Percentiles rank a stretch among this genome's conserved stretches.
phyloP scores from a whole-genome alignment of 2,329 filamentous ascomycete genomes.

The Cytospora leucostoma region DNA sequence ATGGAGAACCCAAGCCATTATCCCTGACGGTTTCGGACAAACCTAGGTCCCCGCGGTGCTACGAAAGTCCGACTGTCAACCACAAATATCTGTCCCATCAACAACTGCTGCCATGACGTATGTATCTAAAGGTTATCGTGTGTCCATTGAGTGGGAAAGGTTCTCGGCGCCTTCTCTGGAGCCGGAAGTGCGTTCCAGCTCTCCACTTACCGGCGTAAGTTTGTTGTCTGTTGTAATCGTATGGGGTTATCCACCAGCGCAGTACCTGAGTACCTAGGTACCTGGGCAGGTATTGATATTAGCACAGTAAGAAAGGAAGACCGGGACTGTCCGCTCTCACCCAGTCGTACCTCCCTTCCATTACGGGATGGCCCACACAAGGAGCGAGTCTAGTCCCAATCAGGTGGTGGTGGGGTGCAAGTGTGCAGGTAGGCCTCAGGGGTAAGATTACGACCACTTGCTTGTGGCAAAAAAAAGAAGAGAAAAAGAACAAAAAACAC shows the following conservation, averaged over 20 bases:
- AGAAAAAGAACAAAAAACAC: background rate
- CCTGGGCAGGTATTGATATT: background rate
- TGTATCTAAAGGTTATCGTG: background rate
- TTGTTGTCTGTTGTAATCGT: too few relatives aligned
- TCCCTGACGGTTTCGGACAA: background rate
- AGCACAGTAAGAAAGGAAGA: background rate
- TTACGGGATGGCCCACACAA: background rate
- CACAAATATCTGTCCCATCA: background rate
- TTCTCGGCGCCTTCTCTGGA: background rate
- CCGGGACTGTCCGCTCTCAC: background rate
- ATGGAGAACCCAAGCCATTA: background rate
- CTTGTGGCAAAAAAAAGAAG: conserved; percentile 12
- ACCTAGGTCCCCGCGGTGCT: background rate
- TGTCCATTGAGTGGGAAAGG: background rate
- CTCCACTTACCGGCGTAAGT: background rate
- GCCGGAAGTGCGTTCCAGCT: background rate
- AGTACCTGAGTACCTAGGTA: background rate
- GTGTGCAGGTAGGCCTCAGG: conserved; percentile 4
- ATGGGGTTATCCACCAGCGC: too few relatives aligned
- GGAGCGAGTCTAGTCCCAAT: background rate
- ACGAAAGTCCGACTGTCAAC: background rate
- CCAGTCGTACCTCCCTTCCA: background rate
- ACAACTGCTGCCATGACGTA: background rate
- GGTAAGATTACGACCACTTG: conserved; percentile 10
- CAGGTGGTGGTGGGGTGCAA: background rate